Conservation (phyloP, 192 early-diverging fungal genomes). For the Entomortierella beljakovae region DNA sequence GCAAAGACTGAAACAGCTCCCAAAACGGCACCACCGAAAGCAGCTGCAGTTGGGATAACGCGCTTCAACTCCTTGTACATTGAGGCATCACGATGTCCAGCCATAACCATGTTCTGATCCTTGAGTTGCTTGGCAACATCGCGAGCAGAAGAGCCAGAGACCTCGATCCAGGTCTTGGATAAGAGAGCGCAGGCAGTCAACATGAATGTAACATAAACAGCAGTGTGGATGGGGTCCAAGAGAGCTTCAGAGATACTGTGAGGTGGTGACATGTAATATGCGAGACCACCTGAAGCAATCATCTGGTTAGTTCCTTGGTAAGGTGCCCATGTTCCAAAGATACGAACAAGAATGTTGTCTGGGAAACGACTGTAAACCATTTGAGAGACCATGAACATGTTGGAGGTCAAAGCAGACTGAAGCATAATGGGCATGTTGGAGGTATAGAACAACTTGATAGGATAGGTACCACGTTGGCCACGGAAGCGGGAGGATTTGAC, state of each 20-base stretch:
- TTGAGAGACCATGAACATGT: constrained; percentile 98
- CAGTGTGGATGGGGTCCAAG: constrained; percentile 93
- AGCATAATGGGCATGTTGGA: constrained; percentile 99
- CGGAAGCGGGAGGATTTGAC: constrained; percentile 96
- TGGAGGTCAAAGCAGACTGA: constrained; percentile 95
- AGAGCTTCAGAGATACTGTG: constrained; percentile 82
- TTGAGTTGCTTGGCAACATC: constrained; percentile 98
- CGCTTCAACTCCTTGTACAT: constrained; percentile 99
- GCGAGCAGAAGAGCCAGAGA: constrained; percentile 94
- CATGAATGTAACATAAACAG: constrained; percentile 94
- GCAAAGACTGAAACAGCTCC: constrained; percentile 96
- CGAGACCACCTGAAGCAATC: constrained; percentile 89
- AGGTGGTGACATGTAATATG: constrained; percentile 98
- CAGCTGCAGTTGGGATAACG: constrained; percentile 96
- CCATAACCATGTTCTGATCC: constrained; percentile 94
- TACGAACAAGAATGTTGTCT: constrained; percentile 89
- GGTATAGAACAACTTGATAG: constrained; percentile 99
- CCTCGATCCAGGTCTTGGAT: constrained; percentile 98
- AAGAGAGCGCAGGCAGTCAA: constrained; percentile 93
- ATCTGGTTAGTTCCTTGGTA: constrained; percentile 93
- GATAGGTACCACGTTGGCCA: constrained; percentile 98
- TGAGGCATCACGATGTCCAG: constrained; percentile 90
- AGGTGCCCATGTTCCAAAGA: constrained; percentile 96
- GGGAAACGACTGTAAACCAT: constrained; percentile 97
- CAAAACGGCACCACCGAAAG: constrained; percentile 96